A percentile compares a stretch with the other conserved stretches of the same genome.
phyloP scores from a whole-genome alignment of 345 rosid species.

The Barbarea vulgaris region DNA sequence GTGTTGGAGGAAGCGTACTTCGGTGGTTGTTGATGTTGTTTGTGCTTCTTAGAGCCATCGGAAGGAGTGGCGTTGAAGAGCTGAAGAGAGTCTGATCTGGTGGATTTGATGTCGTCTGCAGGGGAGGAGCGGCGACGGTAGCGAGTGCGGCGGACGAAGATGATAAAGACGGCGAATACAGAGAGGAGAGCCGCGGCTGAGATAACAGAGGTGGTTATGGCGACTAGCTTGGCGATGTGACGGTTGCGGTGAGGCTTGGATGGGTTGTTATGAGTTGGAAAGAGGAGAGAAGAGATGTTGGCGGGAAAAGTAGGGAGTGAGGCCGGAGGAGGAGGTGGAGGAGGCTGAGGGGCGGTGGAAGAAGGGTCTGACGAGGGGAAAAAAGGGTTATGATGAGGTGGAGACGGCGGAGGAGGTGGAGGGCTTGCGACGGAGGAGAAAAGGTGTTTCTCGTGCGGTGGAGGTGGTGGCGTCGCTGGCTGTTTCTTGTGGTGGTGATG shows the following conservation, averaged over 20 bases:
- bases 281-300: conserved; percentile 76
- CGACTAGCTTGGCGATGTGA: conserved; percentile 41
- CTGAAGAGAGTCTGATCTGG: conserved; percentile 59
- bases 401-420: conserved; percentile 41
- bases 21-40: conserved; percentile 39
- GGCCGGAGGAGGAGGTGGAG: conserved; percentile 51
- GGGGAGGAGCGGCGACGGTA: conserved; percentile 35
- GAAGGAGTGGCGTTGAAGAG: conserved; percentile 75
- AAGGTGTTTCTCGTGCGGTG: conserved; percentile 54
- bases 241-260: conserved; percentile 40
- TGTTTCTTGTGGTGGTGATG: conserved; percentile 42
- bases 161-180: conserved; percentile 44
- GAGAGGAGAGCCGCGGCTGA: conserved; percentile 53
- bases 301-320: conserved; percentile 79
- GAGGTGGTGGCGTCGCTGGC: conserved; percentile 32
- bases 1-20: conserved; percentile 48
- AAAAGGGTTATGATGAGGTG: conserved; percentile 45
- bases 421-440: conserved; percentile 43
- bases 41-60: conserved; percentile 43
- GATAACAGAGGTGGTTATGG: conserved; percentile 60
- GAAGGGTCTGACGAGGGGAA: conserved; percentile 48
- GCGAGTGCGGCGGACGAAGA: conserved; percentile 52
- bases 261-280: conserved; percentile 51
- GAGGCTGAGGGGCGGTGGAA: conserved; percentile 33
- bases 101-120: conserved; percentile 44